Evolutionary conservation across 169 alveolate genomes (phyloP).

Genomic region (Eimeria necatrix): DNA sequence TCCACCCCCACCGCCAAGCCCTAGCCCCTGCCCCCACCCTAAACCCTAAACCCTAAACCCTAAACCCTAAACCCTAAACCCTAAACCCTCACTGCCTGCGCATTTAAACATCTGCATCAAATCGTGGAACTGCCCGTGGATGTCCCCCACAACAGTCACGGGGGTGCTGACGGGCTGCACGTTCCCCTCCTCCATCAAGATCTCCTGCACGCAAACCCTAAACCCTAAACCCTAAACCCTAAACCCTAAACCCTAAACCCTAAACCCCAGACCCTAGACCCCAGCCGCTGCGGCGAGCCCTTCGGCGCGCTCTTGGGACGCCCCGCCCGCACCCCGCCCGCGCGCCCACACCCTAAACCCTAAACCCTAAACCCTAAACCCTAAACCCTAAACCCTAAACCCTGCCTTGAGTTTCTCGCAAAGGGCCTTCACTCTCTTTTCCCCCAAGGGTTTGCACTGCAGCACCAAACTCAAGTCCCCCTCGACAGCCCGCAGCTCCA

Average conservation of each 20-base stretch:
- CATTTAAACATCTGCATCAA: constrained; percentile 96
- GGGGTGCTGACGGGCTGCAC: constrained; percentile 94
- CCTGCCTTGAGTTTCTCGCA: constrained; percentile 80
- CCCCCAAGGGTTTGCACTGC: constrained; percentile 87
- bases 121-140: constrained; percentile 98
- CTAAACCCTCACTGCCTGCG: constrained; percentile 87
- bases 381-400: too few relatives aligned
- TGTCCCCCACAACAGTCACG: constrained; percentile 98
- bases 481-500: neutral
- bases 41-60: too few relatives aligned
- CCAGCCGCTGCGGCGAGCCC: neutral
- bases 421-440: constrained; percentile 83
- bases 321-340: neutral
- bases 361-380: neutral
- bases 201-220: constrained; percentile 83
- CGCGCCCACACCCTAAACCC: neutral
- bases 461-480: constrained; percentile 72
- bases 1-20: too few relatives aligned
- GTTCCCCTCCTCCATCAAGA: constrained; percentile 90
- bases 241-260: neutral
- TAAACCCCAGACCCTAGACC: neutral
- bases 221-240: neutral
- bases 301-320: neutral
- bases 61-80: neutral
- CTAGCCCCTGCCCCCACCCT: too few relatives aligned